Conservation (phyloP, 208 protist species). For the Trichomonas gallinae region DNA sequence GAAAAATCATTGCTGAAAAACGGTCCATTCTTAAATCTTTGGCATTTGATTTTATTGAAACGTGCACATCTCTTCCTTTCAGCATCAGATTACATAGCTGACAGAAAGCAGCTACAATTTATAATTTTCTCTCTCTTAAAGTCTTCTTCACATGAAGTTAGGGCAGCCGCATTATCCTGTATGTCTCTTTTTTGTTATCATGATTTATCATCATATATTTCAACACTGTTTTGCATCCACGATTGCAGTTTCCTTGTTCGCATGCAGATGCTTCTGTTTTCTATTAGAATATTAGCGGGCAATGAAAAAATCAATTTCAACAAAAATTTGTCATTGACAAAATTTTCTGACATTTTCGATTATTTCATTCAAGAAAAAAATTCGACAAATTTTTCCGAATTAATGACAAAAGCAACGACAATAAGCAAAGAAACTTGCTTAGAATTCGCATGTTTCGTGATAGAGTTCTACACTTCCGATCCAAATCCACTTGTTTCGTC, state of each 20-base stretch:
- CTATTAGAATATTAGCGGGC: background rate
- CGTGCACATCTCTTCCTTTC: background rate
- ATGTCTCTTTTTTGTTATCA: background rate
- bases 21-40: background rate
- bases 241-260: background rate
- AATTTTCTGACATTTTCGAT: background rate
- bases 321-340: too few relatives aligned
- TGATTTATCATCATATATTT: background rate
- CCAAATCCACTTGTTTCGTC: background rate
- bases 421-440: background rate
- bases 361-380: background rate
- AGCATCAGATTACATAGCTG: background rate
- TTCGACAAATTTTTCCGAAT: background rate
- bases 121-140: background rate
- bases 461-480: background rate
- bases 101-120: background rate
- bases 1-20: background rate
- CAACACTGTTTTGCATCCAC: background rate
- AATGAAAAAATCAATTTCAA: background rate
- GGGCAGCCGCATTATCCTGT: background rate
- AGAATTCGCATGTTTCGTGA: background rate
- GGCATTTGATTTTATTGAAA: background rate
- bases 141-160: background rate
- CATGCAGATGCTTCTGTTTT: background rate
- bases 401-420: background rate